Evolutionary conservation across 208 protist genomes (phyloP).

Genomic region (Leishmania turanica): DNA sequence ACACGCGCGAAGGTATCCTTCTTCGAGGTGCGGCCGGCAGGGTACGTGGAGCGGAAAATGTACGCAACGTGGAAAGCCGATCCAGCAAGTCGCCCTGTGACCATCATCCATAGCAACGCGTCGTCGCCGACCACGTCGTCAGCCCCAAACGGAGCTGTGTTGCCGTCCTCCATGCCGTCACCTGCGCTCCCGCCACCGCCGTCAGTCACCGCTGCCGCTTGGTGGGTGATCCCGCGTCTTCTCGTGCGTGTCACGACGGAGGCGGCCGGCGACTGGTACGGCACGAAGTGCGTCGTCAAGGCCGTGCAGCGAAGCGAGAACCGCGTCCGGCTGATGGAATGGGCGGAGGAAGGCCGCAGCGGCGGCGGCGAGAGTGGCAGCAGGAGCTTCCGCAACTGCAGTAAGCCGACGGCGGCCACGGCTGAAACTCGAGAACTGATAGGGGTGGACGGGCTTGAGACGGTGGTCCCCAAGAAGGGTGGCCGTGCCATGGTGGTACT

Average conservation of each 20-base stretch:
- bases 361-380: slow-evolving; percentile 7
- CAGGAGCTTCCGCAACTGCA: background rate
- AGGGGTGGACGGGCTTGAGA: slow-evolving; percentile 65
- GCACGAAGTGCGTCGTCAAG: slow-evolving; percentile 72
- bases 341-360: slow-evolving; percentile 7
- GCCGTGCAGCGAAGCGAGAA: slow-evolving; percentile 46
- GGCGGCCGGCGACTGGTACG: slow-evolving; percentile 54
- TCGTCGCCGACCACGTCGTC: slow-evolving; percentile 16
- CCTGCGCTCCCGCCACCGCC: background rate
- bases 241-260: slow-evolving; percentile 75
- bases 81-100: slow-evolving; percentile 62
- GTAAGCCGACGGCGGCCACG: background rate
- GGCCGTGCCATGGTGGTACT: slow-evolving; percentile 66
- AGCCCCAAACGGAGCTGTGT: background rate
- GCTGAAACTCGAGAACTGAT: slow-evolving; percentile 61
- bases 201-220: slow-evolving; percentile 14
- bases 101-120: slow-evolving; percentile 22
- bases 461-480: slow-evolving; percentile 73
- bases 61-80: slow-evolving; percentile 74
- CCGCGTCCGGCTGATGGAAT: slow-evolving; percentile 52
- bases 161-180: background rate
- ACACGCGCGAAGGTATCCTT: slow-evolving; percentile 49
- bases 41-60: slow-evolving; percentile 68
- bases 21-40: slow-evolving; percentile 69
- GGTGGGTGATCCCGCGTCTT: slow-evolving; percentile 81